These are phyloP conservation scores for Pythium apleroticum DNA, from an alignment of 352 stramenopile genomes.

Conservation along the genomic window DNA sequence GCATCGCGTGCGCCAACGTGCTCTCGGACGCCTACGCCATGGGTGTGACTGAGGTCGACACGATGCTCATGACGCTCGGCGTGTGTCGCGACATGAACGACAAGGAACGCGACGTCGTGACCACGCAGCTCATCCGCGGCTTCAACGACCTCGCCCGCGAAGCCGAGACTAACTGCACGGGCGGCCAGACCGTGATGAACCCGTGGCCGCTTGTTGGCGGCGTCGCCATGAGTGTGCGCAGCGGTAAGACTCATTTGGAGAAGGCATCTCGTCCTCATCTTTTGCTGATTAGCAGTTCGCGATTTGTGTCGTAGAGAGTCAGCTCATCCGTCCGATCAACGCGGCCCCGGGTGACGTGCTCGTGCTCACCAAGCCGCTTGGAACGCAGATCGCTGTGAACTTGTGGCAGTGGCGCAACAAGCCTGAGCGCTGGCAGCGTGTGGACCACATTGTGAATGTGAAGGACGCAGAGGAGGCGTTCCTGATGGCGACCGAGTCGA, in stretches of 20 bases:
- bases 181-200: constrained; percentile 96
- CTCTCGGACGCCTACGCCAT: constrained; percentile 95
- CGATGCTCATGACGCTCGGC: constrained; percentile 94
- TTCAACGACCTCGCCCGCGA: constrained; percentile 91
- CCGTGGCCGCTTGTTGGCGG: constrained; percentile 95
- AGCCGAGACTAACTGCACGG: constrained; percentile 90
- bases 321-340: constrained; percentile 91
- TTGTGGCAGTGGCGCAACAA: constrained; percentile 92
- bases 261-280: too few species aligned
- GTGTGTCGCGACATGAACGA: constrained; percentile 92
- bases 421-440: constrained; percentile 71
- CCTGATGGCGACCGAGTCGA: constrained; percentile 91
- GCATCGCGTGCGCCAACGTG: constrained; percentile 95
- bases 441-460: constrained; percentile 63
- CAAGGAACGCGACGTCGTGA: constrained; percentile 91
- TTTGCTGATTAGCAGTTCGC: too few species aligned
- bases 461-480: constrained; percentile 88
- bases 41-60: constrained; percentile 93
- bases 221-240: constrained; percentile 88
- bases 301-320: constrained; percentile 44
- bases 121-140: constrained; percentile 92
- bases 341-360: constrained; percentile 89
- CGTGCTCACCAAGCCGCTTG: constrained; percentile 93
- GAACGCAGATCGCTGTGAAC: constrained; percentile 94
- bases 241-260: constrained; percentile 52